Conservation (phyloP, 2,329 filamentous ascomycete genomes). For the Chaetomium globosum region DNA sequence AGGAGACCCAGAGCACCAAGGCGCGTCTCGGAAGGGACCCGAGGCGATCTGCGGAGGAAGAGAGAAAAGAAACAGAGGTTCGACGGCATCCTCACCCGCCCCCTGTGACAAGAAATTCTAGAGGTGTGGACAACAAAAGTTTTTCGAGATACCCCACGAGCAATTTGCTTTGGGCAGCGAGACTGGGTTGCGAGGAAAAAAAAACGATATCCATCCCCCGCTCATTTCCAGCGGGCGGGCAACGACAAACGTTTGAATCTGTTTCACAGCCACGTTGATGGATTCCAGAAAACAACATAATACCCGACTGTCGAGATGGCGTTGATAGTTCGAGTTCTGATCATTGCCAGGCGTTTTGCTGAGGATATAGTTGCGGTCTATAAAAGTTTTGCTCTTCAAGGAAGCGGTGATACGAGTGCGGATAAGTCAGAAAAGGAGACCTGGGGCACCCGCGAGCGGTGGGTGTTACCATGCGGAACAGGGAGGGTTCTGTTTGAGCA, state of each 20-base stretch:
- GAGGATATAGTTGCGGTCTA: constrained; percentile 11
- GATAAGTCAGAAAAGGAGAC: background rate
- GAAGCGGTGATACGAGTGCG: background rate
- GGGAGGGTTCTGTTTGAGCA: background rate
- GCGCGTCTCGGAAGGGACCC: background rate
- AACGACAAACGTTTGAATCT: background rate
- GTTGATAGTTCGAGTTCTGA: constrained; percentile 21
- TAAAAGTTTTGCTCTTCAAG: constrained; percentile 33
- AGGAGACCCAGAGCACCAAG: background rate
- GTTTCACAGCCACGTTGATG: constrained; percentile 6
- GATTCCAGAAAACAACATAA: constrained; percentile 25
- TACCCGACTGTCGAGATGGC: constrained; percentile 24
- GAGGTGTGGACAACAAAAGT: constrained; percentile 24
- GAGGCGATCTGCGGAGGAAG: background rate
- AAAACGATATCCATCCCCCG: background rate
- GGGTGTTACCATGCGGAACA: background rate
- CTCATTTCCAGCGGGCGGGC: background rate
- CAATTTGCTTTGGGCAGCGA: constrained; percentile 32
- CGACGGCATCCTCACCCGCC: constrained; percentile 1
- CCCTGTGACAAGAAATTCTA: constrained; percentile 21
- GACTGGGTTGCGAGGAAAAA: constrained; percentile 12
- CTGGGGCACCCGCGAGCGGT: background rate
- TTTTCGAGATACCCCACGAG: constrained; percentile 37
- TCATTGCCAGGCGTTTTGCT: constrained; percentile 21
- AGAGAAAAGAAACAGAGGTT: background rate